These are phyloP conservation scores for Hypoxylon sp. DNA, from an alignment of 2,329 filamentous ascomycete species.

Conservation along the genomic window DNA sequence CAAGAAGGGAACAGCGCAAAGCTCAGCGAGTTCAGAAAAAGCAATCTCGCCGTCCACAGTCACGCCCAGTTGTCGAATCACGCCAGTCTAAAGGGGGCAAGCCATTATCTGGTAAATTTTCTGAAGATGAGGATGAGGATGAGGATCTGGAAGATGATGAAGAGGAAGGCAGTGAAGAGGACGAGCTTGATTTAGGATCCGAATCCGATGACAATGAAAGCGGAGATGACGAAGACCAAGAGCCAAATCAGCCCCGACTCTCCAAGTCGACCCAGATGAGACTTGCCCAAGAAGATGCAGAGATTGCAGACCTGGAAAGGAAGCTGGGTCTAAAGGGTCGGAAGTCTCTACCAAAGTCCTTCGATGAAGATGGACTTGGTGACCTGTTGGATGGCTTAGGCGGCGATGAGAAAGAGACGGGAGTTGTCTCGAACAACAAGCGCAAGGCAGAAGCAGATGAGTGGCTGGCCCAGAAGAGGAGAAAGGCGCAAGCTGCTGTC, in stretches of 20 bases:
- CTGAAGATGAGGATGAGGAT: slow-evolving; percentile 10
- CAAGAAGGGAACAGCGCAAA: slow-evolving; percentile 47
- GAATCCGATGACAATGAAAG: slow-evolving; percentile 47
- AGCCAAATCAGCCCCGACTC: slow-evolving; percentile 19
- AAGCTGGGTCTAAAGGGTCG: slow-evolving; percentile 83
- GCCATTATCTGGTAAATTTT: not conserved
- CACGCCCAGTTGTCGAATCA: slow-evolving; percentile 29
- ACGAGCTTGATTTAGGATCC: slow-evolving; percentile 32
- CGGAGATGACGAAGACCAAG: slow-evolving; percentile 32
- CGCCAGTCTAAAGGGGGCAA: slow-evolving; percentile 15
- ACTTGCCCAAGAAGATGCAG: slow-evolving; percentile 82
- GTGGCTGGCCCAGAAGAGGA: slow-evolving; percentile 67
- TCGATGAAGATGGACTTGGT: slow-evolving; percentile 83
- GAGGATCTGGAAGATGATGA: slow-evolving; percentile 38
- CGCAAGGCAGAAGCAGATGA: slow-evolving; percentile 65
- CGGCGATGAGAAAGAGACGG: slow-evolving; percentile 58
- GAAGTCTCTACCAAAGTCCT: slow-evolving; percentile 76
- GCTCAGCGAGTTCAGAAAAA: slow-evolving; percentile 44
- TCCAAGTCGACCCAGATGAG: slow-evolving; percentile 63
- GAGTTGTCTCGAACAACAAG: slow-evolving; percentile 67
- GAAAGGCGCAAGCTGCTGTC: slow-evolving; percentile 51
- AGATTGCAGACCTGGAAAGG: slow-evolving; percentile 87
- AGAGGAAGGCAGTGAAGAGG: slow-evolving; percentile 41
- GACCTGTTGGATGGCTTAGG: slow-evolving; percentile 77
- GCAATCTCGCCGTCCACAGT: slow-evolving; percentile 40